Base-by-base conservation (phyloP, 1,139 yeast species). In the Pichia sp. region DNA sequence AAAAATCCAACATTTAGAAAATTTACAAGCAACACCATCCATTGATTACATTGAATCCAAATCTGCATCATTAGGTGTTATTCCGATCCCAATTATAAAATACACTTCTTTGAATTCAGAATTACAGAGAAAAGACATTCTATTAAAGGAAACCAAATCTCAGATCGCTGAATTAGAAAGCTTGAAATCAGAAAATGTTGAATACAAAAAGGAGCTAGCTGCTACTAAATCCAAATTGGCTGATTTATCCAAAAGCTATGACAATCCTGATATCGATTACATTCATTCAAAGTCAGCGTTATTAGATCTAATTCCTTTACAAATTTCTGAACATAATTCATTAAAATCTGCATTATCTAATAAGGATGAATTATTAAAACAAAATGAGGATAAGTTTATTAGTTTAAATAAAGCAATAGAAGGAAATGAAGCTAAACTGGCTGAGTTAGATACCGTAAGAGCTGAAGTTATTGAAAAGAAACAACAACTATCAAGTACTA, bases 41-140 rank as follows among this genome's bases (percentile, higher is more conserved):
- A 34, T 58, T 9, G 70, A 67, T 2, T 64, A 59, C 42, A 50
- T 73, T 31, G 51, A 34, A 3, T 58, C 58, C 2, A 66, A 68
- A 47, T 66, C 70, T 2, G 44, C 49, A 7, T 33, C 52, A 0
- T 51, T 51, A 18, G 60, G 59, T 5, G 43, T 58, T 29, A 51
- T 58, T 5, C 52, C 62, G 3, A 7, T 73, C 25, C 55, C 60
- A 32, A 52, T 63, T 43, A 46, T 65, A 10, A 66, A 64, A n/a
- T 63, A 66, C 27, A 42, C 46, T 7, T 59, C 61, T 10, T 58
- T 69, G 8, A 42, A 37, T 39, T 39, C 46, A 18, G 53, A 45
- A 8, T 29, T 42, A 18, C 36, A 36, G 10, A 46, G 46, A 34
- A 45, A 47, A 34, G 45, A 43, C 29, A 39, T 49, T 10, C 28